Conservation (phyloP, 495 filamentous ascomycete species). For the Trichoderma asperelloides region DNA sequence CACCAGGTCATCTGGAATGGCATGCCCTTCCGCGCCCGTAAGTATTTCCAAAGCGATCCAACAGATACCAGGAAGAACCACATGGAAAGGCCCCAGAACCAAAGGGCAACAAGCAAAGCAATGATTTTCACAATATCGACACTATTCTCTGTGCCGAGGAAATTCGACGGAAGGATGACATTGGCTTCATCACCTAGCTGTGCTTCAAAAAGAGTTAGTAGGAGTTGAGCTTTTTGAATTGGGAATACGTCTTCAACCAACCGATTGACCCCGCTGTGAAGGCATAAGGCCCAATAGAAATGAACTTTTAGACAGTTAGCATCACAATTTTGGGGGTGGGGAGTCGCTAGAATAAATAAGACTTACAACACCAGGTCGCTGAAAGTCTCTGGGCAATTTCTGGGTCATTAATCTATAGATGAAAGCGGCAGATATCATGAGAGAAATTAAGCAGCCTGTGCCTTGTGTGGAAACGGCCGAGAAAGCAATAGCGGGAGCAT, state of each 20-base stretch:
- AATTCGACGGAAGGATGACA: conserved; percentile 30
- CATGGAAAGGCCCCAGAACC: conserved; percentile 76
- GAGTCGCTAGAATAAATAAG: background rate
- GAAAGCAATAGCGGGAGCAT: conserved; percentile 56
- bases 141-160: conserved; percentile 27
- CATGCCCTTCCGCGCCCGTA: conserved; percentile 44
- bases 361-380: conserved; percentile 63
- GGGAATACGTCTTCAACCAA: conserved; percentile 9
- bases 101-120: conserved; percentile 48
- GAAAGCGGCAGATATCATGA: conserved; percentile 82
- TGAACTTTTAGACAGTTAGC: conserved; percentile 39
- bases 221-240: background rate
- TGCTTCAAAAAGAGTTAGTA: conserved; percentile 18
- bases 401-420: conserved; percentile 88
- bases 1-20: conserved; percentile 84
- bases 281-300: conserved; percentile 67
- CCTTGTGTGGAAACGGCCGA: conserved; percentile 69
- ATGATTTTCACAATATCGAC: conserved; percentile 31
- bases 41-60: conserved; percentile 66
- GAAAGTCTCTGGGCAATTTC: conserved; percentile 68
- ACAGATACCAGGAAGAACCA: conserved; percentile 82
- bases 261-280: conserved; percentile 67
- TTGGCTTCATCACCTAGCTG: conserved; percentile 32
- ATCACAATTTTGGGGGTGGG: background rate
- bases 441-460: conserved; percentile 72